A percentile compares a stretch with the other conserved stretches of the same genome.
These are phyloP conservation scores for Avena insularis DNA, from an alignment of 176 grass and related monocot genomes.

Conservation along the genomic window DNA sequence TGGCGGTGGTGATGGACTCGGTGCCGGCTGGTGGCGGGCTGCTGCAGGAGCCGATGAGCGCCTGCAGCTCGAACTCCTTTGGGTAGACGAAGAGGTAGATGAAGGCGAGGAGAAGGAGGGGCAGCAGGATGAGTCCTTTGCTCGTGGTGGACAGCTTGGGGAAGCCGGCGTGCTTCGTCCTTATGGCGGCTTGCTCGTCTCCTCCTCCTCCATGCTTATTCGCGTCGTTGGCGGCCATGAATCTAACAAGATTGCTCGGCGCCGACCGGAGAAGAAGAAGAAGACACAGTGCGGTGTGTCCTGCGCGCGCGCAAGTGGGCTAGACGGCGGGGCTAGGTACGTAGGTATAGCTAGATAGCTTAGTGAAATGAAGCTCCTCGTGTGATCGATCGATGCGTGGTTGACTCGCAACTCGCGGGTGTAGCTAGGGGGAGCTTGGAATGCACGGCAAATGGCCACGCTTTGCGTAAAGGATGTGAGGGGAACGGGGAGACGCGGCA, in stretches of 20 bases:
- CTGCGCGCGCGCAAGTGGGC: no score
- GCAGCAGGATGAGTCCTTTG: constrained; percentile 55
- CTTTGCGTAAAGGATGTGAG: constrained; percentile 44
- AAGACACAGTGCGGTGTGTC: background rate
- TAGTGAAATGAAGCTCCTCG: background rate
- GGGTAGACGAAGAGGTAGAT: constrained; percentile 68
- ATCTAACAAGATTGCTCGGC: constrained; percentile 19
- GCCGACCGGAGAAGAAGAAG: background rate
- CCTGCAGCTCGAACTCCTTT: constrained; percentile 62
- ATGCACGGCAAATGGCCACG: constrained; percentile 6
- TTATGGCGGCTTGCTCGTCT: background rate
- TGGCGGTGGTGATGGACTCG: background rate
- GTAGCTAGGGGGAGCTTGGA: constrained; percentile 26
- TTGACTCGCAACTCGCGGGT: background rate
- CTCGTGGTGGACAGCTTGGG: constrained; percentile 41
- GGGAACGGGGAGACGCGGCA: no score
- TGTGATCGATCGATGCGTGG: background rate
- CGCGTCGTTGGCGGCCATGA: background rate
- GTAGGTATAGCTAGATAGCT: no score
- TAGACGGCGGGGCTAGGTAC: no score
- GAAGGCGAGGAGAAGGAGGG: constrained; percentile 55
- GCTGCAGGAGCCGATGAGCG: background rate
- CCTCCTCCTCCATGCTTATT: background rate
- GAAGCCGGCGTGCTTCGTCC: constrained; percentile 12
- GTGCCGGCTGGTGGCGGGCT: background rate